These are phyloP conservation scores for Pisolithus tinctorius DNA, from an alignment of 768 basidiomycete species.

Conservation along the genomic window DNA sequence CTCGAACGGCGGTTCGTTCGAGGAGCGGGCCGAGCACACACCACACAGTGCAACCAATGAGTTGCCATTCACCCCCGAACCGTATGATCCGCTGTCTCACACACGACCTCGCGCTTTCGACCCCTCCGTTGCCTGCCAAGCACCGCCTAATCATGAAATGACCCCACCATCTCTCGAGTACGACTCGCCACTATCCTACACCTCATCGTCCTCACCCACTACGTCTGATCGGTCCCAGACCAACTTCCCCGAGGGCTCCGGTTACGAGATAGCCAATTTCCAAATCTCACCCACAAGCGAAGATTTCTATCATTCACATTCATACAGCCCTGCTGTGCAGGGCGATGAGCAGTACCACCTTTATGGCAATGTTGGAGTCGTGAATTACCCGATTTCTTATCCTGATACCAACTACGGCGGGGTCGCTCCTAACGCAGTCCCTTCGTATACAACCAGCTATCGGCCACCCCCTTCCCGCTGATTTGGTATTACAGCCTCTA, in stretches of 20 bases:
- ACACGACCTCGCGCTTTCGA: slow-evolving; percentile 13
- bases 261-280: slow-evolving; percentile 3
- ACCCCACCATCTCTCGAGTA: slow-evolving; percentile 9
- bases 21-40: slow-evolving; percentile 8
- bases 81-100: slow-evolving; percentile 4
- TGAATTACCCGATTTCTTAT: not conserved
- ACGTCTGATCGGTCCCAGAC: slow-evolving; percentile 19
- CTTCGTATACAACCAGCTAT: slow-evolving; percentile 4
- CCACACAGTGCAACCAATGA: slow-evolving; percentile 7
- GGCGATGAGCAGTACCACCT: not conserved
- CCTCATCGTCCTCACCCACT: slow-evolving; percentile 19
- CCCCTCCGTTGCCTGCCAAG: slow-evolving; percentile 6
- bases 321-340: not conserved
- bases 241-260: slow-evolving; percentile 6
- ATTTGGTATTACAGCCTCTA: not conserved
- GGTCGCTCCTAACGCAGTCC: not conserved
- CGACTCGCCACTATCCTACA: slow-evolving; percentile 16
- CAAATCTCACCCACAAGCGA: not conserved
- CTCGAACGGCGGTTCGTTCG: slow-evolving; percentile 5
- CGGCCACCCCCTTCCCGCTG: not conserved
- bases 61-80: not conserved
- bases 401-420: not conserved
- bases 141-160: slow-evolving; percentile 10
- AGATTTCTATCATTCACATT: not conserved
- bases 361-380: not conserved